Base-by-base conservation (phyloP, 2,329 filamentous ascomycete genomes). In the Diaporthe helianthi region DNA sequence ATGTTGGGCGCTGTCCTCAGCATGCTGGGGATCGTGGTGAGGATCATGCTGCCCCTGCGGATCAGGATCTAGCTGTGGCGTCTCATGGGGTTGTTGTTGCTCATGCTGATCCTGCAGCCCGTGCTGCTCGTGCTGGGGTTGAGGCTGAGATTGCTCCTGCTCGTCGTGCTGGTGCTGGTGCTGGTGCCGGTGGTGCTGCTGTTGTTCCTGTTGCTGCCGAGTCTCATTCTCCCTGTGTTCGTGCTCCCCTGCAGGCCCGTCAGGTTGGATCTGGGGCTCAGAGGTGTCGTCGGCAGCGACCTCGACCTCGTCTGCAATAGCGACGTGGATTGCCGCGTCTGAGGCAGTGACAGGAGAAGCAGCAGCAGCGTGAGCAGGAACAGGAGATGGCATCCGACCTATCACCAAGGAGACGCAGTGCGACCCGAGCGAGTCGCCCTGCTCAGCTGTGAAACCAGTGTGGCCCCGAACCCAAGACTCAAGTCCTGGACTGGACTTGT, bases 251-350 rank as follows among this genome's bases (percentile, higher is more conserved):
- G 65, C 54, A 60, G 24, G 68, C 8, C 38, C 44, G 63, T 54
- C 47, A 19, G 49, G 58, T 19, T 54, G 54, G 47, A 38, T 55
- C 19, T 46, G 53, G 47, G 31, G 31, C 33, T 66, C 53, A 46
- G 51, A 55, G 6, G 29, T 51, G 29, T 55, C 66, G 47, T 52
- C 49, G n/a, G 53, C 65, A 44, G 71, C 69, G 58, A 72, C 69
- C 66, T 71, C 55, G 44, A 71, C 67, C 51, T 71, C 70, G 58
- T 69, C 70, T 69, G 70, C 70, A 54, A 71, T 68, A 52, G 70
- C 64, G 58, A 69, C 55, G 47, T 69, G 63, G 67, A 69, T 58
- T 53, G 70, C 70, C 67, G 67, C 67, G 66, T 71, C 70, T 65
- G 70, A 55, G 41, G 55, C 58, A 65, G 58, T 17, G n/a, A 33